Conservation (phyloP, 2,329 filamentous ascomycete species). For the Curvularia sp. region DNA sequence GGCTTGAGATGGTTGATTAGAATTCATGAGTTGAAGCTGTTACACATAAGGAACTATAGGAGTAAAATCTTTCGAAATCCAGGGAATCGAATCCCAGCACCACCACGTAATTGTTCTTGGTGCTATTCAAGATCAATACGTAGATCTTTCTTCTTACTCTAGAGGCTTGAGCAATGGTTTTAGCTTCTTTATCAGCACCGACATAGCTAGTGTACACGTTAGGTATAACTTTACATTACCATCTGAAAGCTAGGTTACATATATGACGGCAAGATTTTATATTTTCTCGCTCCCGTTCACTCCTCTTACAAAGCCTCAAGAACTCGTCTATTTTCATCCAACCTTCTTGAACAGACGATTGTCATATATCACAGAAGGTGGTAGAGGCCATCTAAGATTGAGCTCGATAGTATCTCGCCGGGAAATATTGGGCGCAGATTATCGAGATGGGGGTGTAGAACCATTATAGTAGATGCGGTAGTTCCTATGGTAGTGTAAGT, state of each 20-base stretch:
- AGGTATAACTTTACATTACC: too few species aligned
- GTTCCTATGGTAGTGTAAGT: not conserved
- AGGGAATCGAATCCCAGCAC: too few species aligned
- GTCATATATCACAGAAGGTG: slow-evolving; percentile 6
- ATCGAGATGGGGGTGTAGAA: not conserved
- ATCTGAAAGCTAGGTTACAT: not conserved
- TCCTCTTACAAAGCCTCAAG: not conserved
- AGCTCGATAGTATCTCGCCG: not conserved
- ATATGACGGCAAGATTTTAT: not conserved
- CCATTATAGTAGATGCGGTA: not conserved
- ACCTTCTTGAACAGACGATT: slow-evolving; percentile 8
- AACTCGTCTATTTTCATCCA: not conserved
- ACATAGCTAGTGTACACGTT: too few species aligned
- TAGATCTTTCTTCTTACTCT: too few species aligned
- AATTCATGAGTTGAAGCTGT: not conserved
- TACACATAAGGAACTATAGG: not conserved
- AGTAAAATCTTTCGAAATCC: not conserved
- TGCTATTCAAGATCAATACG: not conserved
- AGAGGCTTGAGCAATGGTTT: too few species aligned
- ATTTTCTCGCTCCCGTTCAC: not conserved
- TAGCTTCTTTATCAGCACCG: too few species aligned
- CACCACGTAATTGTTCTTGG: not conserved
- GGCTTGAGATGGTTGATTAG: too few species aligned
- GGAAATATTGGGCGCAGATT: not conserved
- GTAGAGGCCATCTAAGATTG: not conserved